Percentiles rank a stretch among this genome's conserved stretches.
These are phyloP conservation scores for Ascocoryne sarcoides DNA, from an alignment of 2,329 filamentous ascomycete genomes.

Conservation along the genomic window DNA sequence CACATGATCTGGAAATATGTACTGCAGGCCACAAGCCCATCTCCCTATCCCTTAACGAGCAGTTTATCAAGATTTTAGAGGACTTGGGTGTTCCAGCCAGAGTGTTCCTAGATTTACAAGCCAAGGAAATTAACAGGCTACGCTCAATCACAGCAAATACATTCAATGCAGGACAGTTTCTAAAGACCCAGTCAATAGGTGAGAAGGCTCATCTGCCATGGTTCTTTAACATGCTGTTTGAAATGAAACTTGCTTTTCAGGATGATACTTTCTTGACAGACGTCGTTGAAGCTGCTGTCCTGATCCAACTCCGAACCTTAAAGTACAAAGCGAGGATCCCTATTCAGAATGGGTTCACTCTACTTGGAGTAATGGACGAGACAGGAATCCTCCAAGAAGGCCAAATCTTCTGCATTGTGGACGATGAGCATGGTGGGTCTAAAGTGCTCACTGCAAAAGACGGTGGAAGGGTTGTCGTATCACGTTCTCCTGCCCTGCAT, in stretches of 20 bases:
- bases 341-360: constrained; percentile 57
- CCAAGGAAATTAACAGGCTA: constrained; percentile 49
- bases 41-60: constrained; percentile 65
- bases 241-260: constrained; percentile 54
- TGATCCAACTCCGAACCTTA: constrained; percentile 61
- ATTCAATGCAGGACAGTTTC: constrained; percentile 55
- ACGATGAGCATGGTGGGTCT: constrained; percentile 31
- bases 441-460: constrained; percentile 13
- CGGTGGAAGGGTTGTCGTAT: constrained; percentile 43
- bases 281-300: constrained; percentile 58
- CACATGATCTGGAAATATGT: constrained; percentile 58
- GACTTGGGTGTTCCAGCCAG: constrained; percentile 53
- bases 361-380: constrained; percentile 81
- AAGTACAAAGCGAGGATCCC: constrained; percentile 74
- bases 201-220: constrained; percentile 49
- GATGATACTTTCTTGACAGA: constrained; percentile 59
- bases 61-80: constrained; percentile 77
- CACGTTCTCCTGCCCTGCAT: constrained; percentile 69
- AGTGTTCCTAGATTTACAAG: constrained; percentile 58
- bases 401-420: constrained; percentile 58
- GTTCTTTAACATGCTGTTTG: constrained; percentile 50
- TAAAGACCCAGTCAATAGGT: constrained; percentile 52
- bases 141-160: constrained; percentile 47
- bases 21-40: constrained; percentile 59
- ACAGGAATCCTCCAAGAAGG: constrained; percentile 56